phyloP scores from a whole-genome alignment of 1,284 basidiomycete species.

The Cutaneotrichosporon cyanovorans region DNA sequence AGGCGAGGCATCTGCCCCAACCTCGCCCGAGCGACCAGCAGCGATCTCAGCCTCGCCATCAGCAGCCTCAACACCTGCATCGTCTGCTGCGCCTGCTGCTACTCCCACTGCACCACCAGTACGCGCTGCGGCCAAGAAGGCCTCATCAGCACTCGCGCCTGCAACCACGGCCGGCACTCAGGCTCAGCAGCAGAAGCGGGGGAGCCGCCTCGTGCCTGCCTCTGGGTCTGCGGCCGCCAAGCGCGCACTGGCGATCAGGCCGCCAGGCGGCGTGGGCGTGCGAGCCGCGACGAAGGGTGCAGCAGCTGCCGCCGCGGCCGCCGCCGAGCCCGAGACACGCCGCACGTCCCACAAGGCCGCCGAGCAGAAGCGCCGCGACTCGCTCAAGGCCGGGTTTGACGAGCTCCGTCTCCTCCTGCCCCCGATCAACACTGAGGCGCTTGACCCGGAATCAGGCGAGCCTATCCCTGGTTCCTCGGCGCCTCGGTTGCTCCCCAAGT shows the following conservation, averaged over 20 bases:
- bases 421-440: constrained; percentile 60
- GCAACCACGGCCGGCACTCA: no score
- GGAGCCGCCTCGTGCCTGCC: constrained; percentile 13
- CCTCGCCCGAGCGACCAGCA: background rate
- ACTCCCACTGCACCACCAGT: constrained; percentile 2
- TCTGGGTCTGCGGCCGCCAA: constrained; percentile 22
- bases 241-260: constrained; percentile 33
- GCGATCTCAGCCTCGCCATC: constrained; percentile 1
- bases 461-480: constrained; percentile 76
- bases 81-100: no score
- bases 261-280: constrained; percentile 29
- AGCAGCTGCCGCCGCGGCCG: constrained; percentile 22
- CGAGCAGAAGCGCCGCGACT: constrained; percentile 93
- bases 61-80: background rate
- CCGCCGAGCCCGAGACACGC: constrained; percentile 38
- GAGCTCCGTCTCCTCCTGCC: constrained; percentile 82
- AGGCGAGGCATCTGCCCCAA: background rate
- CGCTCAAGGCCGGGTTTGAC: constrained; percentile 91
- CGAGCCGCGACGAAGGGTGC: constrained; percentile 32
- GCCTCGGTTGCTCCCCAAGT: constrained; percentile 72
- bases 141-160: constrained; percentile 5
- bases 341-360: constrained; percentile 94
- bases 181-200: constrained; percentile 16
- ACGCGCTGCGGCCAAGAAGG: constrained; percentile 11
- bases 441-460: constrained; percentile 60